Base-by-base conservation (phyloP, 192 early-diverging fungal species). In the Obelidium mucronatum region DNA sequence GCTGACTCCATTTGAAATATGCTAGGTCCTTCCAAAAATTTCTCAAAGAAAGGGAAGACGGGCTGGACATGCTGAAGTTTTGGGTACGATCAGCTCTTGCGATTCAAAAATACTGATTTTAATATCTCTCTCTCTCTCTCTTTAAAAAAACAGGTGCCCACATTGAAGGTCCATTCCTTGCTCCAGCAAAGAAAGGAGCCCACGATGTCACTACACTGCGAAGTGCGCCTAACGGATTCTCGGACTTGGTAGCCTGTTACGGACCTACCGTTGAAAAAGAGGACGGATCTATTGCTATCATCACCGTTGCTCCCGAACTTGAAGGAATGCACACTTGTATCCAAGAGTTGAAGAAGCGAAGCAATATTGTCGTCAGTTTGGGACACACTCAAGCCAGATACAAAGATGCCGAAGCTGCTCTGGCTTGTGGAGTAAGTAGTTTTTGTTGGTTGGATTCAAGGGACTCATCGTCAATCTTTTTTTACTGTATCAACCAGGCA, bases 241-340 rank as follows among this genome's bases (percentile, higher is more conserved):
- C 54, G 1, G 92, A 90, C 52, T 85, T 95, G 59, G 85, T 91
- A 51, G 86, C 81, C 34, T 89, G 90, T 56, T 95, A 95, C 75
- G 94, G 94, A 6, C 80, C 90, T 36, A 81, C 87, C n/a, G 77
- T 87, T 40, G 78, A 84, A 54, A 81, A 78, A 70, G 78, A 8
- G 33, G 69, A 72, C 36, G 13, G 30, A 13, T 4, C 91, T 6
- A 86, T 89, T 40, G 87, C 85, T 4, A 92, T 93, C 48, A 87
- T 95, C 24, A 95, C 94, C 1, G 78, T 94, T 31, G 94, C 93
- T 3, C 92, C 94, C 1, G 94, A 95, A 60, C 80, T 95, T 15
- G 88, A 90, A 62, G 94, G 93, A 11, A 74, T 93, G 51, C 83
- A 86, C 40, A 89, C 91, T 26, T 72, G 79, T 28, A 91, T 95